Evolutionary conservation across 768 basidiomycete genomes (phyloP).

Genomic region (Panaeolus cyanescens): DNA sequence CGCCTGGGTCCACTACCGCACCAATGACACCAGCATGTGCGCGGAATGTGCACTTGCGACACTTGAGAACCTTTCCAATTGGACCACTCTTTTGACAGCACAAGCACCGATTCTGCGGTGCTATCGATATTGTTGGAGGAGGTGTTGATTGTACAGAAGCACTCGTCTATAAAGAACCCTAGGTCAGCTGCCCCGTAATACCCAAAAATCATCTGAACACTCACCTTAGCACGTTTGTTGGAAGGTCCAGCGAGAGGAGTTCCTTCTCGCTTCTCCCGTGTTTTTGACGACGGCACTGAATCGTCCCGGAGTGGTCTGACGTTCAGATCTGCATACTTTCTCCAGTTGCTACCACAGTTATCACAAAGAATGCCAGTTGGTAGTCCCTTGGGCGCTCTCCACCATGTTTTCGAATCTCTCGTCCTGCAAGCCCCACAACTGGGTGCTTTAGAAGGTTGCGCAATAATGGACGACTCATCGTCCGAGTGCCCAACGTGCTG

Average conservation of each 20-base stretch:
- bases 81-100: constrained; percentile 79
- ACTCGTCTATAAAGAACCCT: constrained; percentile 40
- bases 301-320: constrained; percentile 75
- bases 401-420: constrained; percentile 80
- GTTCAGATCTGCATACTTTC: constrained; percentile 91
- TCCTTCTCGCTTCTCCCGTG: constrained; percentile 69
- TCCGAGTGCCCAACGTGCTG: constrained; percentile 59
- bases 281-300: constrained; percentile 51
- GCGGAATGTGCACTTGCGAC: constrained; percentile 76
- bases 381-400: constrained; percentile 92
- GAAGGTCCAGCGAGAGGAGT: constrained; percentile 47
- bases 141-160: constrained; percentile 60
- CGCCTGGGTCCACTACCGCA: constrained; percentile 60
- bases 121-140: constrained; percentile 53
- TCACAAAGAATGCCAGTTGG: constrained; percentile 80
- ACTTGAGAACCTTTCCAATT: constrained; percentile 76
- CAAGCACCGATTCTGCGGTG: constrained; percentile 70
- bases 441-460: constrained; percentile 51
- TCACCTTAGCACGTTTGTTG: constrained; percentile 46
- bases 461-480: constrained; percentile 78
- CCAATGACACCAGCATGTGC: constrained; percentile 84
- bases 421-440: constrained; percentile 86
- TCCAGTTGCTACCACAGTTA: constrained; percentile 83
- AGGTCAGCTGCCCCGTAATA: background rate
- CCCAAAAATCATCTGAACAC: constrained; percentile 12